Base-by-base conservation (phyloP, 2,329 filamentous ascomycete species). In the Ophiostoma fasciatum region DNA sequence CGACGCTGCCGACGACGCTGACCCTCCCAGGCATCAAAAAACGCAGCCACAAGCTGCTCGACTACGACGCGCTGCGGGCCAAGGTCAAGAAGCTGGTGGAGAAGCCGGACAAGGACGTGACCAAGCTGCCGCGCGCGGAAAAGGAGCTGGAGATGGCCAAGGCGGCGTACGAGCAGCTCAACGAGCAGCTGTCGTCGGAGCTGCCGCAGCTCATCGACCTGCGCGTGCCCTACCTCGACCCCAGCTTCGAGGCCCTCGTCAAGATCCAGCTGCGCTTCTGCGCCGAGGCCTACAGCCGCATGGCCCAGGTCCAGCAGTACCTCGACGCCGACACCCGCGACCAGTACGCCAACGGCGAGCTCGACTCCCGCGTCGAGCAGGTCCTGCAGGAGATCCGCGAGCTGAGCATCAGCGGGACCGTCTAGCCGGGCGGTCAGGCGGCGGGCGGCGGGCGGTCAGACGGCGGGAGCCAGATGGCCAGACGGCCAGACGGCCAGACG, bases 291-390 rank as follows among this genome's bases (percentile, higher is more conserved):
- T 98, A 98, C 60, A 87, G 78, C 43, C 71, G 90, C 32, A 98
- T 98, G 90, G 90, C 92, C 19, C 92, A 98, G 63, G 92, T 98
- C 39, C 90, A 98, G 63, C 90, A 98, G 62, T 96, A 94, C 56
- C 68, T 98, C 22, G 90, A 96, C 54, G 81, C 88, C 21, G 85
- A 94, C 52, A 96, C 88, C 35, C 72, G 90, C 57, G 90, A 98
- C 46, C 82, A 94, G 60, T 98, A 98, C 58, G 90, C 90, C 2
- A 77, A 85, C 49, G 90, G 90, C 19, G 82, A 94, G 46, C 63
- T 98, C 48, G 90, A 98, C 56, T 80, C 77, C 42, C 66, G 84
- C 46, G 90, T 98, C 21, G 90, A 98, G 60, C 80, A 96, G 59
- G 90, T 96, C 28, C 56, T 98, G 59, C 87, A 94, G 46, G 87